Conservation (phyloP, 306 rosid genomes). For the Casuarina cunninghamiana region DNA sequence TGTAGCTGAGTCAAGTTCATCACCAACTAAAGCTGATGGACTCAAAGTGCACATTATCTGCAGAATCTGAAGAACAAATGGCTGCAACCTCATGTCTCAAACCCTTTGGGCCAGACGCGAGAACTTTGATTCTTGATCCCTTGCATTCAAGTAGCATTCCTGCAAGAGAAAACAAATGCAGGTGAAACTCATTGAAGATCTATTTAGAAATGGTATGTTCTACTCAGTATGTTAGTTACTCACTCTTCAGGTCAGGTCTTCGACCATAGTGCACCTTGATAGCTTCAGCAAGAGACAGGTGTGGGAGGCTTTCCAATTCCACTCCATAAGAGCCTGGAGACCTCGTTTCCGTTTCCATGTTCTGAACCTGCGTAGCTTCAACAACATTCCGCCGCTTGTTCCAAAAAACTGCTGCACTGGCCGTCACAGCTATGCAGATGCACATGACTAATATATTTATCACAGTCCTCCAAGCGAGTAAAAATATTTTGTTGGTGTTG, state of each 20-base stretch:
- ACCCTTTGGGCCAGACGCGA: constrained; percentile 62
- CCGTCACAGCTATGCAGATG: constrained; percentile 36
- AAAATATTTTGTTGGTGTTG: constrained; percentile 41
- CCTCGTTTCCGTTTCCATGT: constrained; percentile 31
- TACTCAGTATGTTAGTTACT: constrained; percentile 9
- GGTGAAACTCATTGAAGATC: neutral
- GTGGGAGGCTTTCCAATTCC: constrained; percentile 64
- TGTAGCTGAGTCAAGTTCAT: neutral
- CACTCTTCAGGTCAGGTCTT: constrained; percentile 69
- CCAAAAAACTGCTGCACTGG: constrained; percentile 46
- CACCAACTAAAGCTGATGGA: constrained; percentile 77
- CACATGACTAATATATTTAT: constrained; percentile 50
- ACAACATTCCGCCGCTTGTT: constrained; percentile 39
- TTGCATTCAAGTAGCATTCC: constrained; percentile 41
- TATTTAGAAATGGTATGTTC: neutral
- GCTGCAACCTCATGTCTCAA: constrained; percentile 71
- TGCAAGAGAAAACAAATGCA: constrained; percentile 10
- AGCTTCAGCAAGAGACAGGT: constrained; percentile 47
- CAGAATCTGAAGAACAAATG: constrained; percentile 60
- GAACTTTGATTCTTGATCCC: constrained; percentile 57
- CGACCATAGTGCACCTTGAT: constrained; percentile 55
- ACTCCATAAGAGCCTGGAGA: constrained; percentile 41
- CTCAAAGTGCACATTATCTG: constrained; percentile 62
- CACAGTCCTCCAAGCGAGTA: constrained; percentile 34
- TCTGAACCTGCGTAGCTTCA: constrained; percentile 46